Evolutionary conservation across 225 moss, liverwort and hornwort species (phyloP).

Genomic region (Pleurozium schreberi): DNA sequence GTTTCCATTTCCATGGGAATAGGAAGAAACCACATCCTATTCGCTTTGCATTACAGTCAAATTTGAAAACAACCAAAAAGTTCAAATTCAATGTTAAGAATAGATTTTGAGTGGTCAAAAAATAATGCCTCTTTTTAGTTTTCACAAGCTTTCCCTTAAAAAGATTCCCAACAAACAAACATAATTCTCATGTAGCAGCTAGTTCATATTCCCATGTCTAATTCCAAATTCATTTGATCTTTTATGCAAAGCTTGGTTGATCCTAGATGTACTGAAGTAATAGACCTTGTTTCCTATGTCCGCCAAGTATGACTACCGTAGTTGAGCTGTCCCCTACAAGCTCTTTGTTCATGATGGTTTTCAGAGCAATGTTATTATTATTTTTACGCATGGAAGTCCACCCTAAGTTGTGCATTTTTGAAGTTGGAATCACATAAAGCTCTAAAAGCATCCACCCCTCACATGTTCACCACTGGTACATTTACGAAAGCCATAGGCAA

Average conservation of each 20-base stretch:
- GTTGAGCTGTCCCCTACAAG: neutral
- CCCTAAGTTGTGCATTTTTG: too few species aligned
- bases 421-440: neutral
- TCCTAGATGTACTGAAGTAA: neutral
- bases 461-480: neutral
- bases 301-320: neutral
- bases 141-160: fast-evolving
- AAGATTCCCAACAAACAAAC: neutral
- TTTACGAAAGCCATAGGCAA: neutral
- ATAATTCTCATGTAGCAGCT: neutral
- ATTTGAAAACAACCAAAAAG: neutral
- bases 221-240: neutral
- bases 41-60: neutral
- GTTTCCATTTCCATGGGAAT: neutral
- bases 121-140: neutral
- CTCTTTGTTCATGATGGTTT: neutral
- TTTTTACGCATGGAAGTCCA: too few species aligned
- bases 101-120: fast-evolving
- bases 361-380: neutral
- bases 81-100: neutral
- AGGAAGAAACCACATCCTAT: neutral
- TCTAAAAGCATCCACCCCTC: neutral
- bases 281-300: neutral
- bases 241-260: too few species aligned
- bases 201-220: fast-evolving